Evolutionary conservation across 108 stramenopile genomes (phyloP).

Genomic region (Nitzschia palea): DNA sequence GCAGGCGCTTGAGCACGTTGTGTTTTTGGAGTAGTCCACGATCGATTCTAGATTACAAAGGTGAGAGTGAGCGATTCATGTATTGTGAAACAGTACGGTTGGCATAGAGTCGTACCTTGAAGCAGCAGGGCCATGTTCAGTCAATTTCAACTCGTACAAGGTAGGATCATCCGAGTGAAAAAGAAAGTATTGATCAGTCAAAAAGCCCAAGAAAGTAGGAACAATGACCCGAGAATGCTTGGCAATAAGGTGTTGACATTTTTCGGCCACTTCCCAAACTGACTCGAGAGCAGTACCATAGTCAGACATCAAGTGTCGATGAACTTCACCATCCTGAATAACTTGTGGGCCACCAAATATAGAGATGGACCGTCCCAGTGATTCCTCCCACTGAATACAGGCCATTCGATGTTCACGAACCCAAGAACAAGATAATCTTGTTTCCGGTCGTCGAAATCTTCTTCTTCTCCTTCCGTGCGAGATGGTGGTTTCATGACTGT

Average conservation of each 20-base stretch:
- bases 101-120: not conserved
- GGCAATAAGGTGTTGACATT: constrained; percentile 50
- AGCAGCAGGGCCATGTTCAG: no score
- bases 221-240: constrained; percentile 75
- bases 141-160: constrained; percentile 53
- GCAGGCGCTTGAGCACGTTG: constrained; percentile 51
- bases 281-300: constrained; percentile 51
- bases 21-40: not conserved
- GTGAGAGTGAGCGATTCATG: not conserved
- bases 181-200: constrained; percentile 68
- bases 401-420: constrained; percentile 34
- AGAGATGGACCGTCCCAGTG: constrained; percentile 36
- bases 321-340: constrained; percentile 47
- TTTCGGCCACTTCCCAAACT: constrained; percentile 68
- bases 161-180: constrained; percentile 75
- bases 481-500: constrained; percentile 35
- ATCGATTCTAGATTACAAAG: not conserved
- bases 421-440: not conserved
- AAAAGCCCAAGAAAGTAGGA: constrained; percentile 77
- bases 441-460: not conserved
- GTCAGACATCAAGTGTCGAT: constrained; percentile 55
- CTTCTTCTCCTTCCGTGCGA: not conserved
- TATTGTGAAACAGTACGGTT: not conserved
- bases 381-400: constrained; percentile 68
- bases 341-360: constrained; percentile 41